phyloP scores from a whole-genome alignment of 1,284 basidiomycete species.

The Puccinia coronata region DNA sequence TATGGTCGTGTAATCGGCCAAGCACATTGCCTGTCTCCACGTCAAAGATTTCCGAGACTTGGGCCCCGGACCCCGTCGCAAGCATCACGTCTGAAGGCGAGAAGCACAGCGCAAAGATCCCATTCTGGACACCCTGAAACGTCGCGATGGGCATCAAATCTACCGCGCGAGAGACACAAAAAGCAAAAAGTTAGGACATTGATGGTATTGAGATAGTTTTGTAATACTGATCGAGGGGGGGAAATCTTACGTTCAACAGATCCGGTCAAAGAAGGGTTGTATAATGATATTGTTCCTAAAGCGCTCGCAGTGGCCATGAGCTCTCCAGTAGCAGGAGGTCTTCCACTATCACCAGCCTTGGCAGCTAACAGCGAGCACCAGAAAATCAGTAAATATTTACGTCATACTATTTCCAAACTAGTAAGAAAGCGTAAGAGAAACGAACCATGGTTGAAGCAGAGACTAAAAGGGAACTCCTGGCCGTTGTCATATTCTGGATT shows the following conservation, averaged over 20 bases:
- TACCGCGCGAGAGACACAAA: not conserved
- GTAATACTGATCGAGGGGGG: too few relatives aligned
- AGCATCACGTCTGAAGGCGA: conserved; percentile 29
- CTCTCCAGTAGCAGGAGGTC: conserved; percentile 20
- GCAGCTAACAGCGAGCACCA: not conserved
- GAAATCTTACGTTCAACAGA: conserved; percentile 7
- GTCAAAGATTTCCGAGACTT: conserved; percentile 44
- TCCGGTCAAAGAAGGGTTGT: conserved; percentile 10
- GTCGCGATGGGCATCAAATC: conserved; percentile 11
- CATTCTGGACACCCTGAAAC: conserved; percentile 9
- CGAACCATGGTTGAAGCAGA: conserved; percentile 31
- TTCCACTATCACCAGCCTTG: conserved; percentile 23
- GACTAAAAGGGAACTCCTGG: conserved; percentile 35
- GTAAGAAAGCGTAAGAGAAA: not conserved
- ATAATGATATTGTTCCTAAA: conserved; percentile 28
- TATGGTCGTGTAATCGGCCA: conserved; percentile 22
- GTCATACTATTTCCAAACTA: not conserved
- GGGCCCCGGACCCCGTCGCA: conserved; percentile 29
- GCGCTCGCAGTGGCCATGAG: conserved; percentile 34
- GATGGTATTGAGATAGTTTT: too few relatives aligned
- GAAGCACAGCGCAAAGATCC: conserved; percentile 31
- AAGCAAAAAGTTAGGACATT: not conserved
- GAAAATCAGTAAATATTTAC: not conserved
- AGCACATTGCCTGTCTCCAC: conserved; percentile 25
- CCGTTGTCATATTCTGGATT: conserved; percentile 19